These are phyloP conservation scores for Francoa sonchifolia DNA, from an alignment of 441 rosid genomes.

Conservation along the genomic window DNA sequence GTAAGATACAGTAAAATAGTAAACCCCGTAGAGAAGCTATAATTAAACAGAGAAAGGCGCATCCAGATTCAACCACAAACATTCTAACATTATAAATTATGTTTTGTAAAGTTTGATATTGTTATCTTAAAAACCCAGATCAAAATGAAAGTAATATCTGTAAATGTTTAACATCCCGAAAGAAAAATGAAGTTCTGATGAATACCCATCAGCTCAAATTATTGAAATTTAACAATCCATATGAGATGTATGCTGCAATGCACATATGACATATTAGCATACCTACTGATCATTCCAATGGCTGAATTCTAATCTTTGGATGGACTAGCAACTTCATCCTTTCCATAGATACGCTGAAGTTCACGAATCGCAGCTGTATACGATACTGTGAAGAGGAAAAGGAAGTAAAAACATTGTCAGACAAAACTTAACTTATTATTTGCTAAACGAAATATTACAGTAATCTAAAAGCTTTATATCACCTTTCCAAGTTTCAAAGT, in stretches of 20 bases:
- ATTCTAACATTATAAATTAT: too few species aligned
- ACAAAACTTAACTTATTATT: neutral
- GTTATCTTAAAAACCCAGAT: too few species aligned
- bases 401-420: conserved; percentile 3
- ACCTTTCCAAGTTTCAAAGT: conserved; percentile 67
- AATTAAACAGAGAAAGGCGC: too few species aligned
- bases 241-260: conserved; percentile 13
- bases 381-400: conserved; percentile 29
- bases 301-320: conserved; percentile 26
- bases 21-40: too few species aligned
- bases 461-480: conserved; percentile 3
- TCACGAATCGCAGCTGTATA: conserved; percentile 66
- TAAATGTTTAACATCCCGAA: too few species aligned
- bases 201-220: conserved; percentile 14
- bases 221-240: conserved; percentile 15
- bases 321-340: conserved; percentile 27
- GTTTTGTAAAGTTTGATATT: too few species aligned
- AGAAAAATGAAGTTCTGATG: too few species aligned
- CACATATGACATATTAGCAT: conserved; percentile 15
- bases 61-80: too few species aligned
- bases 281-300: too few species aligned
- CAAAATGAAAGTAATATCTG: too few species aligned
- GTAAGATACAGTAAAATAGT: too few species aligned
- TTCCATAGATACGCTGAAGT: conserved; percentile 73
- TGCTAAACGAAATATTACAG: neutral